A percentile compares a stretch with the other conserved stretches of the same genome.
These are phyloP conservation scores for Sclerotinia trifoliorum DNA, from an alignment of 2,329 filamentous ascomycete species.

Conservation along the genomic window DNA sequence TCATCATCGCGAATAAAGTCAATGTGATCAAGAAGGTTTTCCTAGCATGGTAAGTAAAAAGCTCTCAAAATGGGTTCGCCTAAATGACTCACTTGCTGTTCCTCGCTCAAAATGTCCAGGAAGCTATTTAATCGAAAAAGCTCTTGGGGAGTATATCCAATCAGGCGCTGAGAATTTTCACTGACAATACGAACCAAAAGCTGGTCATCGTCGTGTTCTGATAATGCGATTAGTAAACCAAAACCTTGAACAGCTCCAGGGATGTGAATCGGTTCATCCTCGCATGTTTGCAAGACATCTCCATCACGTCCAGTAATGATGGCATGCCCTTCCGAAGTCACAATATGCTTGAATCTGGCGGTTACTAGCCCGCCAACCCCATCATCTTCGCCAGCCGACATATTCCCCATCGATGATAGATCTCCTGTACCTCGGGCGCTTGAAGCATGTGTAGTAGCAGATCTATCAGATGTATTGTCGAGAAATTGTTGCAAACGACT, in stretches of 20 bases:
- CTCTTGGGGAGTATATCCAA: constrained; percentile 74
- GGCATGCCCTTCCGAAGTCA: constrained; percentile 75
- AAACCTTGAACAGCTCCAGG: constrained; percentile 61
- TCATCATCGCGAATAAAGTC: constrained; percentile 86
- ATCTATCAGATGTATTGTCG: constrained; percentile 35
- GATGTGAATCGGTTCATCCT: constrained; percentile 88
- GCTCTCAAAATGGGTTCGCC: not conserved
- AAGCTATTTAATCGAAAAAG: constrained; percentile 75
- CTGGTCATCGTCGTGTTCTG: constrained; percentile 66
- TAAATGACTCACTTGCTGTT: constrained; percentile 18
- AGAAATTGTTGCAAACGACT: constrained; percentile 33
- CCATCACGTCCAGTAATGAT: constrained; percentile 78
- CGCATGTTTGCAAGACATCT: constrained; percentile 71
- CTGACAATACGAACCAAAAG: constrained; percentile 72
- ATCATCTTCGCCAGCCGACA: constrained; percentile 22
- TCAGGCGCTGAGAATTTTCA: constrained; percentile 73
- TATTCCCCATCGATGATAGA: constrained; percentile 12
- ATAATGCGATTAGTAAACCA: constrained; percentile 71
- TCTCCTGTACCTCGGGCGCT: constrained; percentile 21
- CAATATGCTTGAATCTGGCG: constrained; percentile 73
- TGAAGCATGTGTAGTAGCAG: constrained; percentile 19
- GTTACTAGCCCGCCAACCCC: constrained; percentile 51
- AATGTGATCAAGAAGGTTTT: constrained; percentile 80
- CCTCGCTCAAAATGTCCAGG: constrained; percentile 59
- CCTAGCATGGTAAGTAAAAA: constrained; percentile 51